A percentile compares a stretch with the other conserved stretches of the same genome.
These are phyloP conservation scores for Paspalum notatum DNA, from an alignment of 176 grass and related monocot species.

Conservation along the genomic window DNA sequence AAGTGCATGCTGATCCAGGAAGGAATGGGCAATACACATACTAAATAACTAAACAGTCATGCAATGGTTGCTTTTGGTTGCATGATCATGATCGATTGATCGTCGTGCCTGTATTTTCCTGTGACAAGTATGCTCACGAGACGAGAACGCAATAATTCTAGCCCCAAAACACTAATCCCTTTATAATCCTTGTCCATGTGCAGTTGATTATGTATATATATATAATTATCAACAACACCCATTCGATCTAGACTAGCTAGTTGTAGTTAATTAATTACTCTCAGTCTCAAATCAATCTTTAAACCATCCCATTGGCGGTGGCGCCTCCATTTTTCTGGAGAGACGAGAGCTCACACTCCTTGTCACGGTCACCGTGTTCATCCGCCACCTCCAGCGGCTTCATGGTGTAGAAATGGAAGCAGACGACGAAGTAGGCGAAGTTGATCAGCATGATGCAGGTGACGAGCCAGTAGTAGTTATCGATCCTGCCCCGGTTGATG, in stretches of 20 bases:
- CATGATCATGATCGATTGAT: neutral
- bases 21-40: neutral
- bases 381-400: slow-evolving; percentile 54
- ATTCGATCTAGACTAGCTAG: neutral
- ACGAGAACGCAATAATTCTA: neutral
- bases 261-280: neutral
- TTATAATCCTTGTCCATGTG: slow-evolving; percentile 12
- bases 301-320: neutral
- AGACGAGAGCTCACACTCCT: slow-evolving; percentile 42
- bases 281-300: neutral
- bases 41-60: neutral
- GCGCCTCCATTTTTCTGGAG: slow-evolving; percentile 26
- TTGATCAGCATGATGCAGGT: slow-evolving; percentile 67
- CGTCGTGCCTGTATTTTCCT: neutral
- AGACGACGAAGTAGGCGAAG: slow-evolving; percentile 58
- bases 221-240: slow-evolving; percentile 11
- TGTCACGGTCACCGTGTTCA: neutral
- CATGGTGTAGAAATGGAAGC: slow-evolving; percentile 71
- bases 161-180: neutral
- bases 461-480: slow-evolving; percentile 85
- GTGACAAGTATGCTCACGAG: neutral
- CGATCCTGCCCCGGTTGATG: slow-evolving; percentile 73
- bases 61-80: neutral
- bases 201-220: slow-evolving; percentile 5
- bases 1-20: neutral